Evolutionary conservation across 345 rosid species (phyloP).

Genomic region (Abelmoschus esculentus): DNA sequence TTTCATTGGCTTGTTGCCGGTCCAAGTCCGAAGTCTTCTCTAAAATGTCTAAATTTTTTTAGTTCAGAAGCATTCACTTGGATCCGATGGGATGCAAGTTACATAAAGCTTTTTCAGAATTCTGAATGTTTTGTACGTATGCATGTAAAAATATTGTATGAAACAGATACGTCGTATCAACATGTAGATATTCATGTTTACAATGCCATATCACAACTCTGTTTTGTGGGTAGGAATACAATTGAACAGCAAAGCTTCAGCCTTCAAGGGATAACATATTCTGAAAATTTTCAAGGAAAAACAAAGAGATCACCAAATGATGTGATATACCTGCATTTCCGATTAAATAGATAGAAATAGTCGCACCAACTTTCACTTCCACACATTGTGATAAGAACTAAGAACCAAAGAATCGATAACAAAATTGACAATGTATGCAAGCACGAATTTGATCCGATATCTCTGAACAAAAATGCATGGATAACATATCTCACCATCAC

Average conservation of each 20-base stretch:
- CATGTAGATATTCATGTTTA: no score
- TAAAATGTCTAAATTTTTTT: neutral
- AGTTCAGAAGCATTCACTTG: neutral
- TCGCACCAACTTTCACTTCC: neutral
- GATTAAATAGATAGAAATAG: neutral
- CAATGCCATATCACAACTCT: no score
- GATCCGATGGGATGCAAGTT: neutral
- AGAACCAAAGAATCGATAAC: constrained; percentile 17
- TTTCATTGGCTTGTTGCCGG: no score
- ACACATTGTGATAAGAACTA: neutral
- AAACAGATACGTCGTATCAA: no score
- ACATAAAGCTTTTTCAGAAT: neutral
- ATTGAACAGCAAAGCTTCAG: no score
- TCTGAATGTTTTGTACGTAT: no score
- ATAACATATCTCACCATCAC: neutral
- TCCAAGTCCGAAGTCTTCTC: no score
- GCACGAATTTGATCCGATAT: constrained; percentile 10
- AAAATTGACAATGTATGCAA: constrained; percentile 12
- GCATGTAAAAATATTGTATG: no score
- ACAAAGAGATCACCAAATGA: no score
- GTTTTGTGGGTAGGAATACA: no score
- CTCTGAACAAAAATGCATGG: constrained; percentile 7
- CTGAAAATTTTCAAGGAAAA: no score
- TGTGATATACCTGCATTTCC: neutral
- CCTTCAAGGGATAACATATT: no score